Conservation (phyloP, 2,329 filamentous ascomycete genomes). For the Talaromyces rugulosus region DNA sequence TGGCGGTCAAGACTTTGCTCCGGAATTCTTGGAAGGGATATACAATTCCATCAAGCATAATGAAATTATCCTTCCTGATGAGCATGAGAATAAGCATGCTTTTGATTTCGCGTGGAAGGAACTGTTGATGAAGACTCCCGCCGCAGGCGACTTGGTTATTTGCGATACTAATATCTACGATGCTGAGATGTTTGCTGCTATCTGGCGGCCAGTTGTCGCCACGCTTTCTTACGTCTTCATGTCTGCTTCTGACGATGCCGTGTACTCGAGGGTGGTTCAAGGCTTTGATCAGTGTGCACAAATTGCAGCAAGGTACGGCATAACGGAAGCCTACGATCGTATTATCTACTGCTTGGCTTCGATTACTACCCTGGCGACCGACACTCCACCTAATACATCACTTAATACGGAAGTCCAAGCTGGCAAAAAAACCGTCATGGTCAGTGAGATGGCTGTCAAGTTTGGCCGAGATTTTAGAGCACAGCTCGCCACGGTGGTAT, state of each 20-base stretch:
- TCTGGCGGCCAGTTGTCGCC: conserved; percentile 91
- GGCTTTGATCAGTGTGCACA: conserved; percentile 95
- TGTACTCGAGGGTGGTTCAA: conserved; percentile 87
- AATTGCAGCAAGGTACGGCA: conserved; percentile 78
- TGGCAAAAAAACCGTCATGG: conserved; percentile 91
- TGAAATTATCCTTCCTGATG: conserved; percentile 94
- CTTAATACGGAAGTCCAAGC: conserved; percentile 95
- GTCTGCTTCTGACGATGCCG: conserved; percentile 93
- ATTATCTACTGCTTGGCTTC: conserved; percentile 86
- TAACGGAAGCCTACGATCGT: conserved; percentile 84
- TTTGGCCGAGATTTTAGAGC: conserved; percentile 91
- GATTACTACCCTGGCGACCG: conserved; percentile 81
- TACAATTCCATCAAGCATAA: conserved; percentile 87
- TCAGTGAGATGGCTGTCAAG: conserved; percentile 93
- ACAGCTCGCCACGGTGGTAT: conserved; percentile 87
- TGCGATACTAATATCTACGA: conserved; percentile 94
- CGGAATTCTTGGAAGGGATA: conserved; percentile 78
- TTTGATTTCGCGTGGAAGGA: conserved; percentile 99
- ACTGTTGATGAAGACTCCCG: conserved; percentile 76
- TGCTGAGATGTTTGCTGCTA: conserved; percentile 94
- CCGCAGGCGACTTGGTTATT: conserved; percentile 66
- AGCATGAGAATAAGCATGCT: conserved; percentile 93
- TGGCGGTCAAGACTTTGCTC: conserved; percentile 74
- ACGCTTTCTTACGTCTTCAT: conserved; percentile 98
- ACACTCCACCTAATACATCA: conserved; percentile 71